phyloP scores from a whole-genome alignment of 2,329 filamentous ascomycete genomes.

The Emericellopsis cladophorae region DNA sequence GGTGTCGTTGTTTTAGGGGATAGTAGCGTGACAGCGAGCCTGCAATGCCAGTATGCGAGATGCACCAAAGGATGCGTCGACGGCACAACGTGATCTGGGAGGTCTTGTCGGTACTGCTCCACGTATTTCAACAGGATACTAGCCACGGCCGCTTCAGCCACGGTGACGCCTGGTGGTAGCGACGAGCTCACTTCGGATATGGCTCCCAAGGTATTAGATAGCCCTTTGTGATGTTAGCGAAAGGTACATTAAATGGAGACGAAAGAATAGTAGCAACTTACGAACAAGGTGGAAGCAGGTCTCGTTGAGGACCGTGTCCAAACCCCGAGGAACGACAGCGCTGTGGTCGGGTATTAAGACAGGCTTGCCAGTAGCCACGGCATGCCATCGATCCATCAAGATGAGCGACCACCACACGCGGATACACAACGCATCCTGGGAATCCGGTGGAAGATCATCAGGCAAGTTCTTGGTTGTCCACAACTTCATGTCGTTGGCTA shows the following conservation, averaged over 20 bases:
- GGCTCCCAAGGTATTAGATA: constrained; percentile 41
- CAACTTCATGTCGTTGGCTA: constrained; percentile 53
- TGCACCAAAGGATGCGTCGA: constrained; percentile 43
- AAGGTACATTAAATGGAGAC: not conserved
- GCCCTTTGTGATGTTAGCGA: constrained; percentile 21
- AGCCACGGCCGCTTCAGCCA: constrained; percentile 19
- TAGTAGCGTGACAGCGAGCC: constrained; percentile 49
- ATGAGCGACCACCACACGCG: constrained; percentile 63
- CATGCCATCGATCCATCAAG: constrained; percentile 61
- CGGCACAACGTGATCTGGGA: constrained; percentile 44
- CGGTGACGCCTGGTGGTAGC: constrained; percentile 19
- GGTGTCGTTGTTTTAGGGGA: constrained; percentile 40
- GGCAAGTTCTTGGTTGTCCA: constrained; percentile 29
- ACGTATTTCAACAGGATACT: constrained; percentile 22
- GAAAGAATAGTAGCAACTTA: constrained; percentile 25
- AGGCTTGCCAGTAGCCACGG: constrained; percentile 51
- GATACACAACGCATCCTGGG: constrained; percentile 47
- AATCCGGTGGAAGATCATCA: constrained; percentile 39
- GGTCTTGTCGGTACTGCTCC: constrained; percentile 52
- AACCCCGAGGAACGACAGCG: constrained; percentile 44
- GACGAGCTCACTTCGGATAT: constrained; percentile 23
- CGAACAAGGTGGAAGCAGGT: constrained; percentile 51
- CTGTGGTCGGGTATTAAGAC: constrained; percentile 49
- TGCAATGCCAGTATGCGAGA: constrained; percentile 58
- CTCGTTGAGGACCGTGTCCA: constrained; percentile 49